A percentile compares a stretch with the other conserved stretches of the same genome.
phyloP scores from a whole-genome alignment of 805 yeast genomes.

The Yarrowia sp. region DNA sequence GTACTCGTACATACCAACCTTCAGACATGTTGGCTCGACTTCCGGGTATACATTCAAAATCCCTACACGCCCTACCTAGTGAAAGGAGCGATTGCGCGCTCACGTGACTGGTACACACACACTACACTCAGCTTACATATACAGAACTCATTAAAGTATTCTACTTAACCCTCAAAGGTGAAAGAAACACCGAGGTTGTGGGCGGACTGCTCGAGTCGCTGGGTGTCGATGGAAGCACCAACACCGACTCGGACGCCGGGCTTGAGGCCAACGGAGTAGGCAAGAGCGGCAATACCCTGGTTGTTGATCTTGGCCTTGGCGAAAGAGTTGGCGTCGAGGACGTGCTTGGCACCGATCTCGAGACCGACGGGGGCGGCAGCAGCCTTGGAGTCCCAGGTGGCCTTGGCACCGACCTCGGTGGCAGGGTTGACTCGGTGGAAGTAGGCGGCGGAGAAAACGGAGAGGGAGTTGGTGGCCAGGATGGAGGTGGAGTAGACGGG shows the following conservation, averaged over 20 bases:
- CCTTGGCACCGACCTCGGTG: conserved; percentile 97
- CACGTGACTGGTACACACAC: not conserved
- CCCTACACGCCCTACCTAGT: too few relatives aligned
- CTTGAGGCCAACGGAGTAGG: conserved; percentile 92
- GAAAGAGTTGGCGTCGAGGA: conserved; percentile 80
- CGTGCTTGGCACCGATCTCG: conserved; percentile 95
- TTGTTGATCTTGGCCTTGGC: conserved; percentile 97
- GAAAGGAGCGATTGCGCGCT: too few relatives aligned
- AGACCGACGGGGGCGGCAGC: conserved; percentile 77
- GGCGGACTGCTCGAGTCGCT: conserved; percentile 91
- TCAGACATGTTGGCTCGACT: too few relatives aligned
- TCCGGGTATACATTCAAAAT: too few relatives aligned
- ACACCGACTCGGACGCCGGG: conserved; percentile 96
- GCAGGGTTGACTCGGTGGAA: conserved; percentile 90
- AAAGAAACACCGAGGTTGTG: conserved; percentile 97
- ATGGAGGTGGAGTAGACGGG: conserved; percentile 83
- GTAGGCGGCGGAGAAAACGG: conserved; percentile 91
- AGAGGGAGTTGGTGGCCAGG: conserved; percentile 79
- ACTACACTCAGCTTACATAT: not conserved
- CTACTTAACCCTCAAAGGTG: conserved; percentile 77
- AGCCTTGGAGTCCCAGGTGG: conserved; percentile 84
- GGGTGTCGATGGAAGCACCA: conserved; percentile 95
- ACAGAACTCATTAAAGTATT: conserved; percentile 19
- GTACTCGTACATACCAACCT: too few relatives aligned
- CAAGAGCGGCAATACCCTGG: conserved; percentile 88